These are phyloP conservation scores for Schizochytrium sp. DNA, from an alignment of 108 stramenopile genomes.

Conservation along the genomic window DNA sequence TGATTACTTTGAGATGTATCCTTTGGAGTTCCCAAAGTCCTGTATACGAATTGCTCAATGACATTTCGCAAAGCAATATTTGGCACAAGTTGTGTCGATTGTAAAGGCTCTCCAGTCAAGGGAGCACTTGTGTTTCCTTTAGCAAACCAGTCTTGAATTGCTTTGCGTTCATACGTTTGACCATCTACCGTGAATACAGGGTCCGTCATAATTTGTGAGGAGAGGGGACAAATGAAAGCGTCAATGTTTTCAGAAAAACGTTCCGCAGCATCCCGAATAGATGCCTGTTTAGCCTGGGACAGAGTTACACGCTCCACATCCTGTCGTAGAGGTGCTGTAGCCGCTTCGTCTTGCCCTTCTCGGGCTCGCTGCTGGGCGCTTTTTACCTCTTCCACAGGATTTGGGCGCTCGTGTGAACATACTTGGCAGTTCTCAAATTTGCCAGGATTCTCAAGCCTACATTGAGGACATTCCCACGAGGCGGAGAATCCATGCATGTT, in stretches of 20 bases:
- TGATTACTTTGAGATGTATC: neutral
- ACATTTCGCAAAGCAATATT: conserved; percentile 26
- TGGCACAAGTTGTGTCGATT: neutral
- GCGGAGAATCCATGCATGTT: neutral
- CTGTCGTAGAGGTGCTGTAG: conserved; percentile 5
- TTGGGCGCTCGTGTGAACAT: neutral
- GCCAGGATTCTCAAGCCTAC: neutral
- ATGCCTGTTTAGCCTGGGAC: neutral
- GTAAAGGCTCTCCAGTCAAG: neutral
- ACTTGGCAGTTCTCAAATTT: conserved; percentile 41
- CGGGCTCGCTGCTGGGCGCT: neutral
- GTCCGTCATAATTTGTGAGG: conserved; percentile 46
- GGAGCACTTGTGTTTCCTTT: neutral
- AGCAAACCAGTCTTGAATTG: conserved; percentile 60
- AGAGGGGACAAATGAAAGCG: conserved; percentile 61
- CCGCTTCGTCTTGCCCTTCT: neutral
- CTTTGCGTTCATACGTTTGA: conserved; percentile 31
- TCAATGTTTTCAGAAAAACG: neutral
- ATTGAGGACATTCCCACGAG: neutral
- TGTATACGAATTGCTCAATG: conserved; percentile 16
- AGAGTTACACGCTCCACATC: neutral
- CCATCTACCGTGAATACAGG: conserved; percentile 58
- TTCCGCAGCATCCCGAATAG: conserved; percentile 7
- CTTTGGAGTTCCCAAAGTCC: neutral
- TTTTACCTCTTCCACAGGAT: neutral